These are phyloP conservation scores for Triglochin maritima DNA, from an alignment of 106 monocot species.

Conservation along the genomic window DNA sequence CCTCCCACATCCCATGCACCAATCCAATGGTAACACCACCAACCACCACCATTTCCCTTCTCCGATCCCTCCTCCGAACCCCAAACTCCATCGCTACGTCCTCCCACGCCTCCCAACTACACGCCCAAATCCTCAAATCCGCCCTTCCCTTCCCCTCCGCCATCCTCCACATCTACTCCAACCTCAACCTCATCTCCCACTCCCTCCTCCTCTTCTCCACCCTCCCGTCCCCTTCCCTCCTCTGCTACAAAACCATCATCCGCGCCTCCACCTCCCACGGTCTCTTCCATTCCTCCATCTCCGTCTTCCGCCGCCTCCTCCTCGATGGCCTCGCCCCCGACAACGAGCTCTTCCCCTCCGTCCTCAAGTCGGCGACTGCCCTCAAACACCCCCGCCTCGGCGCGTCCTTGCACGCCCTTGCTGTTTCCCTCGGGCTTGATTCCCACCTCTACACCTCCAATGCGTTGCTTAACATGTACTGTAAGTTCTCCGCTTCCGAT, in stretches of 20 bases:
- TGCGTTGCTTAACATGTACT: slow-evolving; percentile 69
- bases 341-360: slow-evolving; percentile 40
- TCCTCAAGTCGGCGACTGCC: slow-evolving; percentile 58
- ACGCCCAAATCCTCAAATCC: slow-evolving; percentile 47
- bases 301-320: slow-evolving; percentile 40
- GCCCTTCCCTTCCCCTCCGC: slow-evolving; percentile 12
- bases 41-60: slow-evolving; percentile 1
- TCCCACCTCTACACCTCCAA: slow-evolving; percentile 49
- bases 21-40: too few species aligned
- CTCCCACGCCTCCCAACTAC: slow-evolving; percentile 48
- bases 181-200: slow-evolving; percentile 18
- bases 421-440: slow-evolving; percentile 29
- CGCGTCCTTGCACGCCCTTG: slow-evolving; percentile 33
- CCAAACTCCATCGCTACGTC: slow-evolving; percentile 2
- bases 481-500: slow-evolving; percentile 21
- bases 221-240: slow-evolving; percentile 23
- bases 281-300: slow-evolving; percentile 24
- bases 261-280: slow-evolving; percentile 38
- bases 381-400: slow-evolving; percentile 26
- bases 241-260: slow-evolving; percentile 38
- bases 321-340: slow-evolving; percentile 12
- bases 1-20: too few species aligned
- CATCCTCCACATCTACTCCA: slow-evolving; percentile 28
- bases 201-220: slow-evolving; percentile 28
- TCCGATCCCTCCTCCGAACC: not conserved